phyloP scores from a whole-genome alignment of 805 yeast species.

The Candida oleophila region DNA sequence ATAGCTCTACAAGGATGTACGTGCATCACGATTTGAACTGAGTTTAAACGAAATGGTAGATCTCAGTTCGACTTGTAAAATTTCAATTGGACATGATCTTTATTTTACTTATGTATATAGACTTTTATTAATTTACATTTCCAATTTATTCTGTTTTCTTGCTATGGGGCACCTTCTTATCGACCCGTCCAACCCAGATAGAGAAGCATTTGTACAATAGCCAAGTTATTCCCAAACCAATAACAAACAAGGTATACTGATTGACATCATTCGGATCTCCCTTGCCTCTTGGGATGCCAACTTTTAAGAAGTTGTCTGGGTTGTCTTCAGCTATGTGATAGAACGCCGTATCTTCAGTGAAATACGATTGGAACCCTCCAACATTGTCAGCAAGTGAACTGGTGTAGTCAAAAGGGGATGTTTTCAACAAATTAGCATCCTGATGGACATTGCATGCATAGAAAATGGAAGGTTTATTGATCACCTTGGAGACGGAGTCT shows the following conservation, averaged over 20 bases:
- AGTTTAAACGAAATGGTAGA: too few species aligned
- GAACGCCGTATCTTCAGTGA: slow-evolving; percentile 41
- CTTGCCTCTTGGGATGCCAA: slow-evolving; percentile 3
- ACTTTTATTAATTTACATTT: too few species aligned
- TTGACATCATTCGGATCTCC: neutral
- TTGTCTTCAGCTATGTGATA: slow-evolving; percentile 23
- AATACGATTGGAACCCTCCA: slow-evolving; percentile 35
- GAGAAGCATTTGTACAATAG: neutral
- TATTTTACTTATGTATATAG: too few species aligned
- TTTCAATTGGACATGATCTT: too few species aligned
- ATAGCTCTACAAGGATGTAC: neutral
- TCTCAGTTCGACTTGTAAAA: too few species aligned
- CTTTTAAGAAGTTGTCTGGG: neutral
- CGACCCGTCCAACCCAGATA: neutral
- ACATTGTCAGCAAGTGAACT: slow-evolving; percentile 8
- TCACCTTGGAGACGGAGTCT: slow-evolving; percentile 9
- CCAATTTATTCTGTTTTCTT: slow-evolving; percentile 5
- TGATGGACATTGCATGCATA: slow-evolving; percentile 34
- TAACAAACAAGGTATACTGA: neutral
- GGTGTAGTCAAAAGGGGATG: slow-evolving; percentile 38
- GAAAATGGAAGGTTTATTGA: slow-evolving; percentile 29
- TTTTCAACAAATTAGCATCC: slow-evolving; percentile 25
- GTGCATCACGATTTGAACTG: neutral
- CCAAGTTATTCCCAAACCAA: slow-evolving; percentile 4
- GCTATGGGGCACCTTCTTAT: neutral